These are phyloP conservation scores for Zymoseptoria brevis DNA, from an alignment of 2,329 filamentous ascomycete species.

Conservation along the genomic window DNA sequence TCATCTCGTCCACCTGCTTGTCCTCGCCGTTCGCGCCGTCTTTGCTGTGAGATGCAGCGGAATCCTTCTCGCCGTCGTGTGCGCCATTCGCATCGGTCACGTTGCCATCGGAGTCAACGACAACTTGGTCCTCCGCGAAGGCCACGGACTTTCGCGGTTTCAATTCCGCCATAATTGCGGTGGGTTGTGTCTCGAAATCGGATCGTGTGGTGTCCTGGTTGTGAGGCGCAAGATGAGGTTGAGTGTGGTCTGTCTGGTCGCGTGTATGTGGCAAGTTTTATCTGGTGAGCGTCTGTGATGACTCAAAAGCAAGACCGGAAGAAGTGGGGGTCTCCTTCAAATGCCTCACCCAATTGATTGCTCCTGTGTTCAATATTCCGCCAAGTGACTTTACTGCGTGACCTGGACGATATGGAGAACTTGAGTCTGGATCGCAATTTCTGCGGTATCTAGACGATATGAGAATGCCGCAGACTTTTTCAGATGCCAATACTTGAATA, in stretches of 20 bases:
- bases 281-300: not conserved
- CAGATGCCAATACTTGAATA: not conserved
- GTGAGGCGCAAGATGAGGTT: not conserved
- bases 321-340: no score
- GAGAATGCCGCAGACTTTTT: not conserved
- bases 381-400: not conserved
- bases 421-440: no score
- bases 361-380: not conserved
- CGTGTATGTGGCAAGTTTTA: not conserved
- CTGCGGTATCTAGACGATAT: not conserved
- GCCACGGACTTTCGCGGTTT: conserved; percentile 85
- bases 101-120: conserved; percentile 84
- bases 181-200: conserved; percentile 1
- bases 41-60: conserved; percentile 66
- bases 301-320: not conserved
- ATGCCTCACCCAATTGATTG: not conserved
- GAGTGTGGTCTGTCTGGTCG: not conserved
- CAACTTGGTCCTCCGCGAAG: conserved; percentile 78
- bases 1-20: conserved; percentile 28
- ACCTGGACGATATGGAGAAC: not conserved
- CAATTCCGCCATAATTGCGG: conserved; percentile 47
- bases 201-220: not conserved
- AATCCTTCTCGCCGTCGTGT: conserved; percentile 62
- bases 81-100: conserved; percentile 67
- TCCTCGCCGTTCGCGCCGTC: conserved; percentile 19